Evolutionary conservation across 2,329 filamentous ascomycete genomes (phyloP).

Genomic region (Sporothrix sp.): DNA sequence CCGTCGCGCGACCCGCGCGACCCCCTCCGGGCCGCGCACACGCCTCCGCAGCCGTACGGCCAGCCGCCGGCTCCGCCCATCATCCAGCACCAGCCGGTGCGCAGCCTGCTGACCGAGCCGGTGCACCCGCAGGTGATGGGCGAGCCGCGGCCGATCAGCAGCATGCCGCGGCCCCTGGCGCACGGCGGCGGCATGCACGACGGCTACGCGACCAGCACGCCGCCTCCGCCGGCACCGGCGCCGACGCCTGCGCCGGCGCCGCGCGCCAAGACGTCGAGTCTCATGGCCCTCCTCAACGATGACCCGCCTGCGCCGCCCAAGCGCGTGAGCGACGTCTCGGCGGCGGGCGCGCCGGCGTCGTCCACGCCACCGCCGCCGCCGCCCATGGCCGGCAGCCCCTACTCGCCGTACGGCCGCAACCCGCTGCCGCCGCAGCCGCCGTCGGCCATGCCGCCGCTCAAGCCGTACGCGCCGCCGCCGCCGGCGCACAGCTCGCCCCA

Average conservation of each 20-base stretch:
- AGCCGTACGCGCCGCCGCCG: slow-evolving; percentile 34
- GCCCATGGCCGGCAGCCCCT: slow-evolving; percentile 30
- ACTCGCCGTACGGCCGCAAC: slow-evolving; percentile 37
- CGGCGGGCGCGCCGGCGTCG: slow-evolving; percentile 4
- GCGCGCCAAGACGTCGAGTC: slow-evolving; percentile 48
- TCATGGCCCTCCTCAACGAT: slow-evolving; percentile 55
- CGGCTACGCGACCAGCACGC: slow-evolving; percentile 1
- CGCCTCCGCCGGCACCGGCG: slow-evolving; percentile 27
- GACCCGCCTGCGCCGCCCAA: slow-evolving; percentile 45
- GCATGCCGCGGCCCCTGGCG: slow-evolving; percentile 28
- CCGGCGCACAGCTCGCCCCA: slow-evolving; percentile 42
- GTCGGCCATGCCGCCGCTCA: slow-evolving; percentile 45
- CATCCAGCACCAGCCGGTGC: slow-evolving; percentile 10
- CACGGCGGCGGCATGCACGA: slow-evolving; percentile 8
- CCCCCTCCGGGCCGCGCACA: not conserved
- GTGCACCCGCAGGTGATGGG: slow-evolving; percentile 16
- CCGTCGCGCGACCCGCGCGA: slow-evolving; percentile 4
- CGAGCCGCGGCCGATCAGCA: slow-evolving; percentile 28
- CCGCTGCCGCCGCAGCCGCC: slow-evolving; percentile 22
- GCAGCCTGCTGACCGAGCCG: slow-evolving; percentile 15
- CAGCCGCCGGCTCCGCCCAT: not conserved
- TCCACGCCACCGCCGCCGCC: slow-evolving; percentile 12
- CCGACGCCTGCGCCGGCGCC: slow-evolving; percentile 22
- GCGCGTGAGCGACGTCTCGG: slow-evolving; percentile 39
- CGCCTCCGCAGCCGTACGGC: slow-evolving; percentile 5